A percentile compares a stretch with the other conserved stretches of the same genome.
Evolutionary conservation across 1,284 basidiomycete species (phyloP).

Genomic region (Ceratobasidium sp.): DNA sequence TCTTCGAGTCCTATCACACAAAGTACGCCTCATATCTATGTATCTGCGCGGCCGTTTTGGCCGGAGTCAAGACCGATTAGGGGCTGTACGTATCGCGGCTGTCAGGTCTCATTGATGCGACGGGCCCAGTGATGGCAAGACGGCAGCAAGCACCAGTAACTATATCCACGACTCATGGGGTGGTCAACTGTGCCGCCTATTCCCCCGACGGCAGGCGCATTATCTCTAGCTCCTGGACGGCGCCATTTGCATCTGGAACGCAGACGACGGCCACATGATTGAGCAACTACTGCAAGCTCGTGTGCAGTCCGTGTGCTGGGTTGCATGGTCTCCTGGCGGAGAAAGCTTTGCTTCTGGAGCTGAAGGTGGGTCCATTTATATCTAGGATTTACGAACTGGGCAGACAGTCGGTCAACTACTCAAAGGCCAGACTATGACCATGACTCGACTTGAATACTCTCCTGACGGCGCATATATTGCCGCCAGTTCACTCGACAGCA

Average conservation of each 20-base stretch:
- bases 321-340: background rate
- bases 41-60: slow-evolving; percentile 38
- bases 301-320: background rate
- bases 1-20: too few species aligned
- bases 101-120: too few species aligned
- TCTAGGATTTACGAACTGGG: background rate
- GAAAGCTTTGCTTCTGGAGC: background rate
- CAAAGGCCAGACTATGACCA: background rate
- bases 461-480: background rate
- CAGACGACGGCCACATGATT: background rate
- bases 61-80: too few species aligned
- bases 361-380: background rate
- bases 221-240: background rate
- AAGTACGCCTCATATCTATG: slow-evolving; percentile 41
- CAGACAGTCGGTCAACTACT: background rate
- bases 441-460: background rate
- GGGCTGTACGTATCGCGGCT: too few species aligned
- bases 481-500: background rate
- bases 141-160: too few species aligned
- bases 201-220: background rate
- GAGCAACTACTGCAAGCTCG: background rate
- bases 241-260: background rate
- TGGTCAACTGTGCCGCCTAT: background rate
- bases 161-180: too few species aligned
- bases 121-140: too few species aligned